Percentiles rank a stretch among this genome's conserved stretches.
phyloP scores from a whole-genome alignment of 2,329 filamentous ascomycete species.

The Fusarium euwallaceae region DNA sequence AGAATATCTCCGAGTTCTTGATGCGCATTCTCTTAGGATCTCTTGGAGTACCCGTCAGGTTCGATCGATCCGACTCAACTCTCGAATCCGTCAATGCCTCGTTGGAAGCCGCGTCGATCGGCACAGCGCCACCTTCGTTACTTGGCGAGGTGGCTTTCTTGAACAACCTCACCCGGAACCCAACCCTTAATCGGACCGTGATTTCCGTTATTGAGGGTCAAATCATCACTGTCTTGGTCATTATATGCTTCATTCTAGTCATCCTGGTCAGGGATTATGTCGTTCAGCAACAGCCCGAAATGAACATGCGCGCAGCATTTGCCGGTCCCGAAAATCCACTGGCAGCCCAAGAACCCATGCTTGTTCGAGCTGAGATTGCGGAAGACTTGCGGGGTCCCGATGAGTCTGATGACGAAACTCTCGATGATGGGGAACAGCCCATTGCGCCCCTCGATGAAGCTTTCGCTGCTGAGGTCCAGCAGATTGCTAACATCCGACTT shows the following conservation, averaged over 20 bases:
- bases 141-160: constrained; percentile 70
- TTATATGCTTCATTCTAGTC: constrained; percentile 94
- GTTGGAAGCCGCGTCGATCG: constrained; percentile 16
- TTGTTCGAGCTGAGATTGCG: constrained; percentile 41
- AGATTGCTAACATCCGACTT: constrained; percentile 21
- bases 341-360: constrained; percentile 41
- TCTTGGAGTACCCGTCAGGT: constrained; percentile 45
- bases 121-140: constrained; percentile 50
- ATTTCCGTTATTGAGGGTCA: constrained; percentile 92
- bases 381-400: constrained; percentile 40
- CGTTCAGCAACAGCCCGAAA: constrained; percentile 94
- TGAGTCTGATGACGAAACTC: constrained; percentile 50
- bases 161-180: constrained; percentile 74
- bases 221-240: constrained; percentile 90
- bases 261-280: constrained; percentile 98
- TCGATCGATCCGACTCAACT: constrained; percentile 35
- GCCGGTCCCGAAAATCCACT: constrained; percentile 58
- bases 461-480: constrained; percentile 22
- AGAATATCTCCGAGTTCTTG: constrained; percentile 51
- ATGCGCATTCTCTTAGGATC: constrained; percentile 49
- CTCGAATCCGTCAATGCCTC: constrained; percentile 32
- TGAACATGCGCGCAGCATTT: constrained; percentile 81
- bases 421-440: constrained; percentile 45
- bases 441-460: constrained; percentile 26
- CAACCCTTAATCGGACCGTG: constrained; percentile 80